Conservation (phyloP, 2,329 filamentous ascomycete genomes). For the Simplicillium aogashimaense region DNA sequence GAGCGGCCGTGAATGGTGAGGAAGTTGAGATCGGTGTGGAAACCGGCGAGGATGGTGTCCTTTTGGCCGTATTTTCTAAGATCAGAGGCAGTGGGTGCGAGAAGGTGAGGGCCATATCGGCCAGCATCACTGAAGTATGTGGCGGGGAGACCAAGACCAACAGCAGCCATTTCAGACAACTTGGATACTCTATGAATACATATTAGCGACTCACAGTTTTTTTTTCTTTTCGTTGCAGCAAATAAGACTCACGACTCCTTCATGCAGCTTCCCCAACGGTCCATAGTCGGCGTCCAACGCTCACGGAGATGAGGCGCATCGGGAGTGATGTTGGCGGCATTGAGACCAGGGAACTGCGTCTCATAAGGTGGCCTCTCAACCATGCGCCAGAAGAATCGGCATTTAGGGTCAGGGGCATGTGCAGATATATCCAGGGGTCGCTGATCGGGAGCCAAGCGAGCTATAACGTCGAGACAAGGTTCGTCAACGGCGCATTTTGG, state of each 20-base stretch:
- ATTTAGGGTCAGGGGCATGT: conserved; percentile 50
- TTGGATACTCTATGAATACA: conserved; percentile 32
- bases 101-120: conserved; percentile 49
- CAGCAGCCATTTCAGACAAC: conserved; percentile 48
- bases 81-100: conserved; percentile 51
- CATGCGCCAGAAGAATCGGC: conserved; percentile 55
- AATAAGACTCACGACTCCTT: conserved; percentile 40
- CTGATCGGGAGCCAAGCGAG: conserved; percentile 42
- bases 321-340: conserved; percentile 45
- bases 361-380: conserved; percentile 40
- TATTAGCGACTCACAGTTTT: not conserved
- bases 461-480: conserved; percentile 47
- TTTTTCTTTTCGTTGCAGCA: not conserved
- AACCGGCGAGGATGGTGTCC: conserved; percentile 52
- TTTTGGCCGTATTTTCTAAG: conserved; percentile 39
- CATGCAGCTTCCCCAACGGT: conserved; percentile 49
- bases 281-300: conserved; percentile 44
- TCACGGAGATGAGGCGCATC: conserved; percentile 35
- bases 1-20: conserved; percentile 55
- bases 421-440: conserved; percentile 47
- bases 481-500: conserved; percentile 54
- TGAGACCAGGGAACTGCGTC: conserved; percentile 45
- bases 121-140: conserved; percentile 45
- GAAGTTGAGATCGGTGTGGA: conserved; percentile 57
- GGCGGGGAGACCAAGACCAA: conserved; percentile 42